Conservation (phyloP, 305 asterid genomes). For the Rubia balearica region DNA sequence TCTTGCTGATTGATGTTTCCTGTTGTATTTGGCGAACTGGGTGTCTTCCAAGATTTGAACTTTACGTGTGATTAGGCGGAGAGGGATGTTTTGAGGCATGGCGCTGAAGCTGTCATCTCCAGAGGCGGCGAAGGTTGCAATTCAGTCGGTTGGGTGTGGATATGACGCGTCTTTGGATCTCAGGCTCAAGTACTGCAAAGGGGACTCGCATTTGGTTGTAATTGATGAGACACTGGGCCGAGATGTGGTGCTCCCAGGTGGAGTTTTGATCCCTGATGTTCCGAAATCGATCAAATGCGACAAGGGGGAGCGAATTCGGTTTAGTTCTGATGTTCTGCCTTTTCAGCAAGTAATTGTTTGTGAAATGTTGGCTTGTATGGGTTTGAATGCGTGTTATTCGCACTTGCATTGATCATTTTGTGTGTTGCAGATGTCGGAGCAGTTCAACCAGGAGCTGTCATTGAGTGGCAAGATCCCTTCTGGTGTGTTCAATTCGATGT, state of each 20-base stretch:
- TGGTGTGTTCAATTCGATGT: conserved; percentile 92
- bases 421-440: conserved; percentile 85
- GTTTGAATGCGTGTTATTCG: neutral
- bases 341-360: conserved; percentile 69
- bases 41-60: neutral
- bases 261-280: conserved; percentile 56
- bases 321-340: conserved; percentile 79
- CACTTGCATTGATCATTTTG: conserved; percentile 5
- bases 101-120: conserved; percentile 76
- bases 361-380: neutral
- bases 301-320: conserved; percentile 89
- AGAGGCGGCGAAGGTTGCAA: conserved; percentile 82
- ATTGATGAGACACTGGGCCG: conserved; percentile 67
- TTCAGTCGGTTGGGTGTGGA: conserved; percentile 84
- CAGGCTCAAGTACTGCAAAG: conserved; percentile 88
- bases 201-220: conserved; percentile 66
- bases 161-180: conserved; percentile 77
- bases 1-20: neutral
- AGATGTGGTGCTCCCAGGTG: conserved; percentile 83
- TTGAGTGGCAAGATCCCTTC: conserved; percentile 86
- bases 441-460: conserved; percentile 77
- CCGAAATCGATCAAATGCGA: conserved; percentile 83
- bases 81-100: conserved; percentile 42
- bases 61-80: conserved; percentile 8
- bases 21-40: neutral